phyloP scores from a whole-genome alignment of 1,139 yeast genomes.

The Meyerozyma sp. region DNA sequence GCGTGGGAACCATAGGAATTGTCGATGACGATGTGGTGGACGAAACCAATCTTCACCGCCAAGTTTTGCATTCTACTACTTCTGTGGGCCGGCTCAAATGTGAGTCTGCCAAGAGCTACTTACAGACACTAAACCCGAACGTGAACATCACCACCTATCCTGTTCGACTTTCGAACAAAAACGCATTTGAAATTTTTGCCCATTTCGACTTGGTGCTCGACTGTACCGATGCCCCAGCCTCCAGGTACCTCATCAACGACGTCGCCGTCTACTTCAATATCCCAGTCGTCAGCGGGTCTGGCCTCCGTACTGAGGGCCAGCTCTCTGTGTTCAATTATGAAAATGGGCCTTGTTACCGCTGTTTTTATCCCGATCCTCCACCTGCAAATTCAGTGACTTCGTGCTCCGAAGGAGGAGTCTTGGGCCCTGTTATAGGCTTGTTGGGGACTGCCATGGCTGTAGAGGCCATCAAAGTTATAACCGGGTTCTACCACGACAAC shows the following conservation, averaged over 20 bases:
- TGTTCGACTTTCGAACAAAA: constrained; percentile 44
- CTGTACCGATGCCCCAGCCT: constrained; percentile 90
- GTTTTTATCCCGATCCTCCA: constrained; percentile 90
- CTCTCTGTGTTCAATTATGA: constrained; percentile 65
- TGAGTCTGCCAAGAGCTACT: constrained; percentile 61
- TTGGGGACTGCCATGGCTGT: constrained; percentile 87
- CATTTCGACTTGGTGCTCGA: constrained; percentile 75
- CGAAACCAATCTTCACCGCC: constrained; percentile 81
- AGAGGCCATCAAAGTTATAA: constrained; percentile 73
- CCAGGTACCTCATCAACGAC: constrained; percentile 85
- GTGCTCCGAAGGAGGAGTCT: constrained; percentile 91
- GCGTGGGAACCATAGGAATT: constrained; percentile 80
- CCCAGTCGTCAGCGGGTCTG: constrained; percentile 88
- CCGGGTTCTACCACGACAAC: constrained; percentile 46
- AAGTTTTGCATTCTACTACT: constrained; percentile 68
- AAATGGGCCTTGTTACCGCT: constrained; percentile 92
- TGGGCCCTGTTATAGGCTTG: constrained; percentile 93
- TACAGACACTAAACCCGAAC: constrained; percentile 59
- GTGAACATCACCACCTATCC: constrained; percentile 52
- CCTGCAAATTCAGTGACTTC: constrained; percentile 76
- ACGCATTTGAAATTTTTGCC: constrained; percentile 60
- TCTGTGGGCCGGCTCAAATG: constrained; percentile 69
- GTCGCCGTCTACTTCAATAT: constrained; percentile 64
- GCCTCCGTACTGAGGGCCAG: constrained; percentile 89
- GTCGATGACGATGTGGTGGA: constrained; percentile 87